A percentile compares a stretch with the other conserved stretches of the same genome.
Conservation (phyloP, 2,329 filamentous ascomycete species). For the Colletotrichum lindemuthianum region DNA sequence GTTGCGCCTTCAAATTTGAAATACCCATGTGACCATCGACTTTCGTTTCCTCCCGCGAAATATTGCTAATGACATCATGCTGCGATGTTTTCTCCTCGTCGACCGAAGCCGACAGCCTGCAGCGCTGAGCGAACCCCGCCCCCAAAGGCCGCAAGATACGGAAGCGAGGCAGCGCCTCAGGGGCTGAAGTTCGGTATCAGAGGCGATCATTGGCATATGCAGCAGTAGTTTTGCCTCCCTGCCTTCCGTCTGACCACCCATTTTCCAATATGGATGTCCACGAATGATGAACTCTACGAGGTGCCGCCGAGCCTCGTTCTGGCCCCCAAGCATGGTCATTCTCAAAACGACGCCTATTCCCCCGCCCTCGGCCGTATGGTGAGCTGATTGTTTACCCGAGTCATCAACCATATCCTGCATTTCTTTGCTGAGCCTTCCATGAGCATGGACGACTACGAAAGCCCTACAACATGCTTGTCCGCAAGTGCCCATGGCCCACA, state of each 20-base stretch:
- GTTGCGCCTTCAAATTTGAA: too few relatives aligned
- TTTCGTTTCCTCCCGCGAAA: too few relatives aligned
- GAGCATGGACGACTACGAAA: slow-evolving; percentile 3
- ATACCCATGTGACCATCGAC: too few relatives aligned
- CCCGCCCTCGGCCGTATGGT: neutral
- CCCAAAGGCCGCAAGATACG: neutral
- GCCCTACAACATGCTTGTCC: slow-evolving; percentile 1
- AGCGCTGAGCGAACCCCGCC: neutral
- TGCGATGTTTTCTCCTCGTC: too few relatives aligned
- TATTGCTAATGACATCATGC: too few relatives aligned
- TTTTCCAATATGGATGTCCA: neutral
- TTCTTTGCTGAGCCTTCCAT: neutral
- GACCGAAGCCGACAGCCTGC: too few relatives aligned
- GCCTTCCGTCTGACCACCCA: slow-evolving; percentile 13
- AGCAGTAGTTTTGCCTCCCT: neutral
- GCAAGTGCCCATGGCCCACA: neutral
- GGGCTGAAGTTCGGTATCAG: neutral
- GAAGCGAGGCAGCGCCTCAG: neutral
- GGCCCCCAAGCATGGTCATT: slow-evolving; percentile 4
- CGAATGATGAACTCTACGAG: neutral
- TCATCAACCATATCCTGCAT: neutral
- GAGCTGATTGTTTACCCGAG: neutral
- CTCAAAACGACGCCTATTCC: neutral
- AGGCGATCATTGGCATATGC: neutral
- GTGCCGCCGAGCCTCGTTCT: slow-evolving; percentile 9